Evolutionary conservation across 306 rosid species (phyloP).

Genomic region (Pueraria montana): DNA sequence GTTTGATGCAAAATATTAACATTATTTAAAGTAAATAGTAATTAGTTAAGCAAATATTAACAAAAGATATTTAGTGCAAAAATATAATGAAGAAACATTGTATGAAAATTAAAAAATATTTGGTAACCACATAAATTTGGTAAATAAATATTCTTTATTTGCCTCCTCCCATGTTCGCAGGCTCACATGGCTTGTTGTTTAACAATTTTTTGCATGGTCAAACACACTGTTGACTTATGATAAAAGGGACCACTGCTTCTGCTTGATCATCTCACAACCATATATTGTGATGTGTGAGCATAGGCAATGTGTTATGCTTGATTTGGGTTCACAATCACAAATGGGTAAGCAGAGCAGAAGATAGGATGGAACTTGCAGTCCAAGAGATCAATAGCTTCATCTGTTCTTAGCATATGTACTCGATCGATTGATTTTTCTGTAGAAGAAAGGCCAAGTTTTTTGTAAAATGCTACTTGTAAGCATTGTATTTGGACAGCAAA

Average conservation of each 20-base stretch:
- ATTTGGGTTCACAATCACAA: neutral
- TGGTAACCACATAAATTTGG: neutral
- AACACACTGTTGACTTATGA: neutral
- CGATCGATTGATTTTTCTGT: neutral
- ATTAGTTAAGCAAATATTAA: neutral
- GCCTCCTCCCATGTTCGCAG: neutral
- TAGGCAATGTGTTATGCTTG: neutral
- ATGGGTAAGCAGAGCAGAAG: neutral
- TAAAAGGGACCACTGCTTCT: neutral
- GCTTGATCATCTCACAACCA: neutral
- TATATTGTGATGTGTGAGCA: neutral
- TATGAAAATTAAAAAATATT: neutral
- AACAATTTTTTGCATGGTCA: neutral
- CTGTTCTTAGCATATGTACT: neutral
- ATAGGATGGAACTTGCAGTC: neutral
- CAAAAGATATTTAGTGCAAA: neutral
- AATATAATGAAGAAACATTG: neutral
- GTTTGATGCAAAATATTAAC: no score
- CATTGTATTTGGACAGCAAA: neutral
- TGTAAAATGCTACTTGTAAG: neutral
- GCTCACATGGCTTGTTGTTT: neutral
- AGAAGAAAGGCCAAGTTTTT: neutral
- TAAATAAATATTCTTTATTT: neutral
- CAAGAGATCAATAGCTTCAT: neutral
- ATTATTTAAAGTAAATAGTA: neutral